Base-by-base conservation (phyloP, 2,329 filamentous ascomycete species). In the Aspergillus candidus region DNA sequence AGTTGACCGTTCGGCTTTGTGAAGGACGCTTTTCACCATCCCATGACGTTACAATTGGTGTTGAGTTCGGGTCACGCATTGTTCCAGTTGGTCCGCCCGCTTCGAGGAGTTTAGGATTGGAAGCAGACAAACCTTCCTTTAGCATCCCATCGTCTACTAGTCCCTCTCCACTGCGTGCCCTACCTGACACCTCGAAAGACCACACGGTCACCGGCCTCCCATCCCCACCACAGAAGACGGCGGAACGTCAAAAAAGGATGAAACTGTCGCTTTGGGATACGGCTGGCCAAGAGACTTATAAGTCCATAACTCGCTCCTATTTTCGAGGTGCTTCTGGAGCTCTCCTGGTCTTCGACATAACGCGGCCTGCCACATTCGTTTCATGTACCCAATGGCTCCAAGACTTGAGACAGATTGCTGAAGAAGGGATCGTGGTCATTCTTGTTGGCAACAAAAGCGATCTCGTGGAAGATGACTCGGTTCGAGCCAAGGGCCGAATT, bases 11-110 rank as follows among this genome's bases (percentile, higher is more conserved):
- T 65, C 88, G 91, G 52, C 86, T 97, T 52, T 96, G 91, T 73
- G 91, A 96, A 77, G 90, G 90, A 59, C 88, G 91, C 66, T 96
- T 97, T 75, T 88, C 87, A 43, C 80, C 86, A 43, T 86, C 93
- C 65, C 91, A 96, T 77, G 90, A 96, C 75, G 91, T 96, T 55
- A 97, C 91, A 53, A 96, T 96, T 62, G 90, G 90, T 55, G 90
- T 96, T 52, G 91, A 97, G 67, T 96, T 96, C 67, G 91, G 91
- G 59, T 94, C 87, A 40, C 83, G 89, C 60, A 91, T 95, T 63
- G 87, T 95, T 43, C 86, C 90, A 45, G 90, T 95, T 55, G 89
- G 89, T 1, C 88, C 88, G 22, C 88, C 88, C 3, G 84, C 88
- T 22, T 82, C 78, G 22, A 72, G 79, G 53, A 68, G 74, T 41